Base-by-base conservation (phyloP, 2,329 filamentous ascomycete genomes). In the Fusarium aywerte region DNA sequence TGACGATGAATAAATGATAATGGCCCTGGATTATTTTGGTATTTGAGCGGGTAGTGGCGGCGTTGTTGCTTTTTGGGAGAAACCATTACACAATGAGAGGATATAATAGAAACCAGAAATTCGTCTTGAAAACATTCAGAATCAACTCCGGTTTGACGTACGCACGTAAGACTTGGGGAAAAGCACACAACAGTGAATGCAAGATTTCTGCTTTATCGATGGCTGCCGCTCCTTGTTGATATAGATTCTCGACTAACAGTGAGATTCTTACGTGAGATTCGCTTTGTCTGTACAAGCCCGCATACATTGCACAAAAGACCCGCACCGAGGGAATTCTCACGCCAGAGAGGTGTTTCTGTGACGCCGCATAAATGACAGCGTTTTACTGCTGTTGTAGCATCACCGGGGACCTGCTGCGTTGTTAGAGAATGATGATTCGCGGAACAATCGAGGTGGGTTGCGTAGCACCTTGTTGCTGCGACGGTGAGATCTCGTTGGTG, bases 271-370 rank as follows among this genome's bases (percentile, higher is more conserved):
- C 52, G 52, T 10, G 29, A 29, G 4, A 48, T 31, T 7, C 43
- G 13, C 12, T 49, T 55, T 3, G 25, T 20, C 7, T 55, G 18
- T 5, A 55, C 33, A 9, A 55, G 43, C 1, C 42, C 43, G 7
- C 52, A 55, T 0, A 55, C 43, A 5, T 55, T 55, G 11, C 52
- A 55, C 0, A 39, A 25, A 2, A 49, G 27, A 1, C 21, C 40
- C 3, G 23, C 2, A 5, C 23, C 42, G 2, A 13, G 11, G 3
- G 51, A 38, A 6, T 11, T 38, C 4, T 8, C 18, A 20, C 52
- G 43, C 52, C 52, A 55, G 21, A 27, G 43, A 21, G 44, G 52
- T 50, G 52, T 56, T 10, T 56, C 44, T 15, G 44, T 51, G 1
- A 32, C 33, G 16, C 35, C 44, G 12, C 52, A 51, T 18, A 36